These are phyloP conservation scores for Candida manassasensis DNA, from an alignment of 805 yeast genomes.

Conservation along the genomic window DNA sequence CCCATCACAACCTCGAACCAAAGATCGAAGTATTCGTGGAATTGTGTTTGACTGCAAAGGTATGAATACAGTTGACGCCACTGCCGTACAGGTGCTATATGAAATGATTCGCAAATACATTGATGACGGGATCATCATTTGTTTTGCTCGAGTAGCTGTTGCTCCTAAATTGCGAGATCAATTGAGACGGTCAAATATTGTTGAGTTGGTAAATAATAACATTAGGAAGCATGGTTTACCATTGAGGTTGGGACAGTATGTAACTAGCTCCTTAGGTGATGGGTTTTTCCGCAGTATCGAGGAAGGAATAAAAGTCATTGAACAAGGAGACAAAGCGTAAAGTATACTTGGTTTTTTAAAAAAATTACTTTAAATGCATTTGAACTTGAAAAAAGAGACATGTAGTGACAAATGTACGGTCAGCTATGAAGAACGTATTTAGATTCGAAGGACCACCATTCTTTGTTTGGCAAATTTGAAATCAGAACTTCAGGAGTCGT, in stretches of 20 bases:
- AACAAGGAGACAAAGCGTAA: no score
- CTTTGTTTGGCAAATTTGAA: no score
- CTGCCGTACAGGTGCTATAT: slow-evolving; percentile 67
- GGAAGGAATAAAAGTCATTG: slow-evolving; percentile 50
- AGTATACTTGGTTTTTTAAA: no score
- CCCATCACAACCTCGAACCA: slow-evolving; percentile 62
- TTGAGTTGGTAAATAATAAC: slow-evolving; percentile 18
- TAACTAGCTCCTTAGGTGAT: slow-evolving; percentile 14
- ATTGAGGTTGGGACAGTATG: neutral
- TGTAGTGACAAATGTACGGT: no score
- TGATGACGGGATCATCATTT: slow-evolving; percentile 49
- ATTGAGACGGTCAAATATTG: slow-evolving; percentile 54
- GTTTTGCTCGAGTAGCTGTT: slow-evolving; percentile 57
- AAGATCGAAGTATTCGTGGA: slow-evolving; percentile 45
- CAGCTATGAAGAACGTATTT: no score
- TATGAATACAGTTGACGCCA: slow-evolving; percentile 74
- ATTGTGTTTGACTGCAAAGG: slow-evolving; percentile 78
- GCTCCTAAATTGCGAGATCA: slow-evolving; percentile 43
- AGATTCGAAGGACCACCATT: no score
- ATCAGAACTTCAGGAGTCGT: no score
- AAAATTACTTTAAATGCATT: no score
- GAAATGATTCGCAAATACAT: slow-evolving; percentile 56
- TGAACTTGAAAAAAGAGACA: no score
- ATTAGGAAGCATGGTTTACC: slow-evolving; percentile 2
- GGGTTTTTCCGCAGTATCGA: slow-evolving; percentile 48